A percentile compares a stretch with the other conserved stretches of the same genome.
Evolutionary conservation across 164 flowering plant species (phyloP).

Genomic region (Saururus chinensis): DNA sequence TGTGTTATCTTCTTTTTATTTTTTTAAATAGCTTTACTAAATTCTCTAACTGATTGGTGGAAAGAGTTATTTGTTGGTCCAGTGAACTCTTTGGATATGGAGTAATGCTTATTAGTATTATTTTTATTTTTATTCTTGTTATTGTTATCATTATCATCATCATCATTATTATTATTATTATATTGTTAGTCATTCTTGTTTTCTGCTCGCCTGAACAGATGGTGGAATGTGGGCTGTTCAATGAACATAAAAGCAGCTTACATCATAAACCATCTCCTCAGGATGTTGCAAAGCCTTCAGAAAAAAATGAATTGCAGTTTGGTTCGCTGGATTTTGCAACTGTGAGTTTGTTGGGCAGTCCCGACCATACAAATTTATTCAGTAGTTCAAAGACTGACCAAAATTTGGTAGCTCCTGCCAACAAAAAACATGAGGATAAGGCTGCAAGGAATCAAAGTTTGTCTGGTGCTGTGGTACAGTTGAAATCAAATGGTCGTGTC

Average conservation of each 20-base stretch:
- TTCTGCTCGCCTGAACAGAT: conserved; percentile 21
- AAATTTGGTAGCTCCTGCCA: background rate
- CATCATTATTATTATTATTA: too few relatives aligned
- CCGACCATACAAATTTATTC: background rate
- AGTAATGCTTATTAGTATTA: too few relatives aligned
- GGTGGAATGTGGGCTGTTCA: conserved; percentile 69
- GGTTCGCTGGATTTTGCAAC: conserved; percentile 40
- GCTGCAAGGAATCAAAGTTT: conserved; percentile 5
- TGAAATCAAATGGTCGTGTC: conserved; percentile 35
- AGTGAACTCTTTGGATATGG: too few relatives aligned
- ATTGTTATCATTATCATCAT: background rate
- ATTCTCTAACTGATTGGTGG: too few relatives aligned
- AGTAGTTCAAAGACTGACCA: background rate
- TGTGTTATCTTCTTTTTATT: too few relatives aligned
- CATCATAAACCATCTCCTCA: conserved; percentile 22
- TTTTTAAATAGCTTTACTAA: too few relatives aligned
- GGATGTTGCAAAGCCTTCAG: conserved; percentile 20
- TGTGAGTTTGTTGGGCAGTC: conserved; percentile 22
- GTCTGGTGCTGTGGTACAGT: conserved; percentile 6
- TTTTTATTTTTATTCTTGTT: background rate
- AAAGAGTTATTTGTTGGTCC: too few relatives aligned
- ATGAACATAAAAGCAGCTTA: conserved; percentile 66
- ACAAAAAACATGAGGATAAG: conserved; percentile 5
- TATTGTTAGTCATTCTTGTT: background rate
- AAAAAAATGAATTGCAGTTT: conserved; percentile 33